Conservation (phyloP, 2,329 filamentous ascomycete species). For the Thielaviopsis euricoi region DNA sequence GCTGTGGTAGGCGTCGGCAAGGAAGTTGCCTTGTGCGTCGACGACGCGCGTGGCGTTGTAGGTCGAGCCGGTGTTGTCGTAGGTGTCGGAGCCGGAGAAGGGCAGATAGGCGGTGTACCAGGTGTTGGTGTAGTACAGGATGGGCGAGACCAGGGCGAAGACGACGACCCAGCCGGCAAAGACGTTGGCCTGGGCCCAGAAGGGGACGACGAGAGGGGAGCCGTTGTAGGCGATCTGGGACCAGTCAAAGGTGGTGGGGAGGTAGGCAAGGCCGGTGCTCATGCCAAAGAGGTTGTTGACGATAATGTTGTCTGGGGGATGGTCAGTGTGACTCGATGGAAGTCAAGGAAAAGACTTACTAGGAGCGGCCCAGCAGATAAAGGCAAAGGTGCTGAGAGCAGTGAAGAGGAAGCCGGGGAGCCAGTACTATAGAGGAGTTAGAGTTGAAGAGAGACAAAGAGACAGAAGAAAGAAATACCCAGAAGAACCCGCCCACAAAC, state of each 20-base stretch:
- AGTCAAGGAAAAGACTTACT: slow-evolving; percentile 11
- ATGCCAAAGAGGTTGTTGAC: slow-evolving; percentile 46
- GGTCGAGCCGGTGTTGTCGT: slow-evolving; percentile 42
- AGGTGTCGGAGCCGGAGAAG: slow-evolving; percentile 35
- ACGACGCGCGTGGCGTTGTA: slow-evolving; percentile 47
- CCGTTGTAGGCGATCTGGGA: slow-evolving; percentile 29
- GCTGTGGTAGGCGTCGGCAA: slow-evolving; percentile 40
- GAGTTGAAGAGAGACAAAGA: slow-evolving; percentile 18
- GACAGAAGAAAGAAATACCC: slow-evolving; percentile 15
- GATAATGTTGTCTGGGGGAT: slow-evolving; percentile 27
- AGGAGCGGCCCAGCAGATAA: slow-evolving; percentile 43
- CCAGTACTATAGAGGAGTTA: slow-evolving; percentile 26
- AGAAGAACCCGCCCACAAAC: slow-evolving; percentile 31
- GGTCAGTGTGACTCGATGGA: neutral
- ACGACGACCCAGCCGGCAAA: slow-evolving; percentile 32
- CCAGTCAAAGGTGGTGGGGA: slow-evolving; percentile 44
- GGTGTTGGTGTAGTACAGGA: slow-evolving; percentile 38
- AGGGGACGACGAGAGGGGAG: slow-evolving; percentile 33
- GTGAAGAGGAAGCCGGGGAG: slow-evolving; percentile 32
- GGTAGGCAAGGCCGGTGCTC: slow-evolving; percentile 37
- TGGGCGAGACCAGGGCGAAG: slow-evolving; percentile 38
- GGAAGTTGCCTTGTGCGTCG: slow-evolving; percentile 34
- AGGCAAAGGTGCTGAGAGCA: slow-evolving; percentile 37
- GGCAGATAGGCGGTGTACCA: slow-evolving; percentile 45
- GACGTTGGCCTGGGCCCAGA: slow-evolving; percentile 40